These are phyloP conservation scores for Corchorus capsularis DNA, from an alignment of 345 rosid species.

Conservation along the genomic window DNA sequence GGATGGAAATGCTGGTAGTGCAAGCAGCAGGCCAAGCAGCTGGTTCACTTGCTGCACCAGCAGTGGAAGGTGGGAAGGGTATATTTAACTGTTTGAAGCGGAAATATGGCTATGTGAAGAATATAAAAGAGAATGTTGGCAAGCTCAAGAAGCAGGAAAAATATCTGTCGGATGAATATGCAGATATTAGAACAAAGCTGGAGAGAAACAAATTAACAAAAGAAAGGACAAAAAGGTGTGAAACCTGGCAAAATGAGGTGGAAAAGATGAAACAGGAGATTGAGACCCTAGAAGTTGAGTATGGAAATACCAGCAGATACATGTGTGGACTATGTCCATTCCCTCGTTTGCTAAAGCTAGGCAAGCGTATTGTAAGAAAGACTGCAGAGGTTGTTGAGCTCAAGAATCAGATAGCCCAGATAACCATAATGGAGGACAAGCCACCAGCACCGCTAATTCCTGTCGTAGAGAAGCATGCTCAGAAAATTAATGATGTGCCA, in stretches of 20 bases:
- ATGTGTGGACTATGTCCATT: conserved; percentile 18
- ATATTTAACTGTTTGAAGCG: conserved; percentile 7
- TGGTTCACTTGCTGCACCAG: conserved; percentile 6
- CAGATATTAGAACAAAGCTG: conserved; percentile 1
- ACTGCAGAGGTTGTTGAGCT: conserved; percentile 7
- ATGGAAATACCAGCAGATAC: background rate
- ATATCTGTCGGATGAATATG: background rate
- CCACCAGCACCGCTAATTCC: conserved; percentile 10
- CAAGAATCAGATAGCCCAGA: background rate
- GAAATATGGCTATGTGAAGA: conserved; percentile 14
- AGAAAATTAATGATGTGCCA: conserved; percentile 3
- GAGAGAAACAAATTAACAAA: conserved; percentile 2
- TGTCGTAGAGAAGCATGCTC: conserved; percentile 12
- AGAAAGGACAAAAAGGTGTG: conserved; percentile 14
- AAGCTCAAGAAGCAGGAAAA: background rate
- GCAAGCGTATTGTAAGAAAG: conserved; percentile 8
- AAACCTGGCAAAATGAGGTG: conserved; percentile 12
- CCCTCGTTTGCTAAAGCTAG: conserved; percentile 14
- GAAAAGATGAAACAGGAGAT: background rate
- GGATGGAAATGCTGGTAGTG: background rate
- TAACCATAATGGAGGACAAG: conserved; percentile 11
- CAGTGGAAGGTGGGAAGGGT: conserved; percentile 10
- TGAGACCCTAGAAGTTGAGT: background rate
- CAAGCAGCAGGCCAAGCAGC: conserved; percentile 10
- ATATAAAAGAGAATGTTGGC: background rate